These are phyloP conservation scores for Albophoma yamanashiensis DNA, from an alignment of 2,329 filamentous ascomycete genomes.

Conservation along the genomic window DNA sequence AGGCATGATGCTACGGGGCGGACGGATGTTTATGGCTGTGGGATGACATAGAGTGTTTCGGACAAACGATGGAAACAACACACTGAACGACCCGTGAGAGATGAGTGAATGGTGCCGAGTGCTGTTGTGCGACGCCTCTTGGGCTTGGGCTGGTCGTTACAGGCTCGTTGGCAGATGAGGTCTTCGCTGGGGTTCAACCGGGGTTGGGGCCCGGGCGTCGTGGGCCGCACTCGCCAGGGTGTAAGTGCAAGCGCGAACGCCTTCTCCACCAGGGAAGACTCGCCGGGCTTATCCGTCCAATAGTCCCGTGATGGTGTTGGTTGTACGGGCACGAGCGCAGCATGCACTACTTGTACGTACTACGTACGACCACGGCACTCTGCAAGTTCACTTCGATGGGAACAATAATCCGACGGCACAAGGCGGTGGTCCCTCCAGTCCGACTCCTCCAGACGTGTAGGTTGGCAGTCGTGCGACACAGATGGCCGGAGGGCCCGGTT, in stretches of 20 bases:
- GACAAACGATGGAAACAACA: not conserved
- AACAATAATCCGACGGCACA: too few relatives aligned
- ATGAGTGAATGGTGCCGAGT: not conserved
- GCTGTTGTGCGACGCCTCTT: not conserved
- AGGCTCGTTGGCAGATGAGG: not conserved
- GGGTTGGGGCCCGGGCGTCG: too few relatives aligned
- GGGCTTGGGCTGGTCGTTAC: not conserved
- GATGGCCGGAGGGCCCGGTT: not conserved
- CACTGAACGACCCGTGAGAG: not conserved
- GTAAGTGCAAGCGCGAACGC: not conserved
- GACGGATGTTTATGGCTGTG: not conserved
- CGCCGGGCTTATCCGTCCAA: too few relatives aligned
- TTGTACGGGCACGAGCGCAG: too few relatives aligned
- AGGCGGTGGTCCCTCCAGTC: not conserved
- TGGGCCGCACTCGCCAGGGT: not conserved
- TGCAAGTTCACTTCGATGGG: too few relatives aligned
- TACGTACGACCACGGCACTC: too few relatives aligned
- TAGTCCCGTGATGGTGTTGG: too few relatives aligned
- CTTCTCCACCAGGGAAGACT: too few relatives aligned
- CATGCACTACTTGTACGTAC: too few relatives aligned
- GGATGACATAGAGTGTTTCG: not conserved
- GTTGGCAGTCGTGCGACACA: not conserved
- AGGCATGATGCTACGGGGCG: not conserved
- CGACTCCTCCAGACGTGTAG: not conserved
- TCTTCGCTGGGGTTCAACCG: too few relatives aligned